Conservation (phyloP, 768 basidiomycete genomes). For the Podaxis sp. region DNA sequence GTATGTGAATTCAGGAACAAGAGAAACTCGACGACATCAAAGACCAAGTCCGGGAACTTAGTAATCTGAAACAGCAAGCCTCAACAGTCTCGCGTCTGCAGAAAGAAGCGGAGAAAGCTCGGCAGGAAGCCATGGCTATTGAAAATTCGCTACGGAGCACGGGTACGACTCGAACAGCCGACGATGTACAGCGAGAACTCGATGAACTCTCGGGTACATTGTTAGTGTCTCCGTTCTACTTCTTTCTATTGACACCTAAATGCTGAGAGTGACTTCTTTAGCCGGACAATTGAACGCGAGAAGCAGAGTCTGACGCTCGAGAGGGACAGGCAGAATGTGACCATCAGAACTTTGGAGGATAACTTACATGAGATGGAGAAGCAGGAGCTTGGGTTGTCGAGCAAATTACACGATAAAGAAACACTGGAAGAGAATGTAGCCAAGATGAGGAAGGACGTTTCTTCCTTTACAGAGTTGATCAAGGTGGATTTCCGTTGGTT, state of each 20-base stretch:
- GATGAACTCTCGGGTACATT: constrained; percentile 56
- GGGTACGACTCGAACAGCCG: constrained; percentile 77
- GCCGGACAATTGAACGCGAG: constrained; percentile 65
- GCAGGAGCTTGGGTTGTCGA: constrained; percentile 51
- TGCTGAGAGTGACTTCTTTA: constrained; percentile 21
- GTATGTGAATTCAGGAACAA: constrained; percentile 34
- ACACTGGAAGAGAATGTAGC: constrained; percentile 51
- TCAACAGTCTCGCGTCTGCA: constrained; percentile 53
- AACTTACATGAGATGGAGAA: constrained; percentile 62
- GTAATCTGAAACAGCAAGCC: constrained; percentile 57
- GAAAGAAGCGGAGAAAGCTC: constrained; percentile 53
- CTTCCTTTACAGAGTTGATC: constrained; percentile 33
- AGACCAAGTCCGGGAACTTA: constrained; percentile 57
- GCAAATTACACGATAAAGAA: constrained; percentile 56
- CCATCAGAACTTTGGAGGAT: constrained; percentile 52
- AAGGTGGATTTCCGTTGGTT: constrained; percentile 38
- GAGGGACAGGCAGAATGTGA: constrained; percentile 53
- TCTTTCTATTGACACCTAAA: neutral
- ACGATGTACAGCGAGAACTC: constrained; percentile 81
- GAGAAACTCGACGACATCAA: constrained; percentile 50
- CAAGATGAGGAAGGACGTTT: constrained; percentile 55
- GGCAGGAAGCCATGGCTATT: constrained; percentile 55
- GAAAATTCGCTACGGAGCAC: constrained; percentile 67
- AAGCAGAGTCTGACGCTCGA: constrained; percentile 52
- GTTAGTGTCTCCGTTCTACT: constrained; percentile 37